Base-by-base conservation (phyloP, 805 yeast species). In the Cyberlindnera subsufficiens region DNA sequence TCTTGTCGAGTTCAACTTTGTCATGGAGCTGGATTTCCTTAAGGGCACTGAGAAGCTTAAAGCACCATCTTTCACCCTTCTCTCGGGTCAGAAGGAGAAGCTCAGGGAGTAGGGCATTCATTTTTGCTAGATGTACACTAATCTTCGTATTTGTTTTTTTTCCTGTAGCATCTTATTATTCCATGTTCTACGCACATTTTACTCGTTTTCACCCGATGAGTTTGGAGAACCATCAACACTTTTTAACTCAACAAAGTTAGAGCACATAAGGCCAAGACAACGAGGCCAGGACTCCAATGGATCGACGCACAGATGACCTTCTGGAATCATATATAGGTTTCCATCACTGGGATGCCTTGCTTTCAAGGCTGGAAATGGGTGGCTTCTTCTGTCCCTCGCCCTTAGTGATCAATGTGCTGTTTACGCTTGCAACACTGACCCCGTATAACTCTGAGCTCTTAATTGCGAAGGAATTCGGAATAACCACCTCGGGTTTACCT, bases 21-120 rank as follows among this genome's bases (percentile, higher is more conserved):
- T 93, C 37, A 80, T 93, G 86, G 99, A 93, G 69, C 80, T 93
- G 58, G 91, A 87, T 59, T 93, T 91, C 78, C 78, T 93, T 63
- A 83, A 89, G 61, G 99, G 99, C 53, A 81, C 96, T 67, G 90
- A 85, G 44, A 84, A 78, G 69, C 80, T 93, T 56, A 75, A 72
- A 44, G 88, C 93, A 35, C 95, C 91, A 29, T 84, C 85, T n/a
- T 90, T 78, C 73, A 93, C 99, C 35, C 75, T 93, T 51, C 72
- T 93, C 55, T 80, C 80, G 43, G 96, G 91, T 39, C 96, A 90
- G 67, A 65, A 75, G 38, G 88, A 82, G 63, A 64, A 63, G 40
- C 55, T 68, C 47, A 66, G 63, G 41, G 54, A 50, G 37, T 51
- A 36, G 32, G 37, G 37, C n/a, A 20, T 13, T n/a, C 3, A 22